phyloP scores from a whole-genome alignment of 352 stramenopile genomes.

The Phytopythium ostracodes region DNA sequence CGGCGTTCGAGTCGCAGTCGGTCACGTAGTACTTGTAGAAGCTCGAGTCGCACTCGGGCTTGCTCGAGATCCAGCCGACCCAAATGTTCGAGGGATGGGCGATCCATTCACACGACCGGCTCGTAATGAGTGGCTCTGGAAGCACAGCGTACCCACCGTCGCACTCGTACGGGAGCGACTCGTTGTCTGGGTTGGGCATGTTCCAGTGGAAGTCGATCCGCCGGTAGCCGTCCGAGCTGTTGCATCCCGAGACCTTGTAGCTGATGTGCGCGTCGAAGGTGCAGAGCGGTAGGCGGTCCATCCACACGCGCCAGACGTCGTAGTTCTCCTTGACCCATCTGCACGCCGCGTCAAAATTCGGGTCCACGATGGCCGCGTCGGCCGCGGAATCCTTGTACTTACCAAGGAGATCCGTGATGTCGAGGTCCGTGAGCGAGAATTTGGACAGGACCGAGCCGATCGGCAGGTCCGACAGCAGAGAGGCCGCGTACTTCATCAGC shows the following conservation, averaged over 20 bases:
- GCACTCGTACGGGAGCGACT: conserved; percentile 31
- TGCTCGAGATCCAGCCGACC: conserved; percentile 26
- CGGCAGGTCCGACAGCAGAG: conserved; percentile 8
- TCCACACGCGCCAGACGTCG: conserved; percentile 38
- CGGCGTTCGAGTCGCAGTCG: conserved; percentile 20
- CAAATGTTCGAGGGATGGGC: conserved; percentile 16
- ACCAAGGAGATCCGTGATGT: conserved; percentile 36
- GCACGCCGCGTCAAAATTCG: conserved; percentile 37
- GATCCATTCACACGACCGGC: conserved; percentile 46
- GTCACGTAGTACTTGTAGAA: conserved; percentile 42
- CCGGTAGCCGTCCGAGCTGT: conserved; percentile 11
- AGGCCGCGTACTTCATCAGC: conserved; percentile 20
- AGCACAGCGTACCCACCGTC: conserved; percentile 27
- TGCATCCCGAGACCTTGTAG: conserved; percentile 24
- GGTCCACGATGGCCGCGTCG: conserved; percentile 15
- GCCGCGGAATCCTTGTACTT: conserved; percentile 13
- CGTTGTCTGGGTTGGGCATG: conserved; percentile 29
- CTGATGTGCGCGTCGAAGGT: conserved; percentile 26
- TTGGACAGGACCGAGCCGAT: conserved; percentile 26
- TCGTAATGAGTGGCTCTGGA: conserved; percentile 26
- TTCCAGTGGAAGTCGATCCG: conserved; percentile 38
- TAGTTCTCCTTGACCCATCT: conserved; percentile 54
- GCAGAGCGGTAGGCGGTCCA: conserved; percentile 32
- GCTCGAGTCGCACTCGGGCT: conserved; percentile 30
- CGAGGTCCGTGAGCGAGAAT: conserved; percentile 23